Conservation (phyloP, 306 rosid species). For the Begonia peltatifolia region DNA sequence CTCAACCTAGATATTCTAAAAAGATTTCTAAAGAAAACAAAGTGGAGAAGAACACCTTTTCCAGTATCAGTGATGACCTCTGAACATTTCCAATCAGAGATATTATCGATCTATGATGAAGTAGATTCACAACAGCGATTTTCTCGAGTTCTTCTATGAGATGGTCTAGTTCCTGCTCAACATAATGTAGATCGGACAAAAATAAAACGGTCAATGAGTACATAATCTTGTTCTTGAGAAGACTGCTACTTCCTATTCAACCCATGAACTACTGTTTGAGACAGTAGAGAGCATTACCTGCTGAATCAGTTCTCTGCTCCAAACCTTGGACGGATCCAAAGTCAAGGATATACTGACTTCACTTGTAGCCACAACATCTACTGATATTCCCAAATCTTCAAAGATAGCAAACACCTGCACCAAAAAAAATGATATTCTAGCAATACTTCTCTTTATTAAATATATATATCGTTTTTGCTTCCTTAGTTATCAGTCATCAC, state of each 20-base stretch:
- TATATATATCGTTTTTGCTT: too few relatives aligned
- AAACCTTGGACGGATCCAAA: constrained; percentile 77
- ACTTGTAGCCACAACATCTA: constrained; percentile 84
- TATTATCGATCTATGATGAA: constrained; percentile 78
- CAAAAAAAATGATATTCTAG: constrained; percentile 5
- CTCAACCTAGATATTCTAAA: neutral
- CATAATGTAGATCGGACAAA: too few relatives aligned
- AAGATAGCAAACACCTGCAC: constrained; percentile 76
- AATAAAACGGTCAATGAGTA: neutral
- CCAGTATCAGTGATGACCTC: constrained; percentile 78
- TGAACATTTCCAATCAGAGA: constrained; percentile 96
- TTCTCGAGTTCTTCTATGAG: constrained; percentile 90
- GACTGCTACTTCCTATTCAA: neutral
- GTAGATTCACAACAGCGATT: constrained; percentile 83
- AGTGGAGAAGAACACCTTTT: constrained; percentile 42
- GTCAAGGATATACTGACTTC: constrained; percentile 89
- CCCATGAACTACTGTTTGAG: neutral
- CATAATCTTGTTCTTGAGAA: constrained; percentile 2
- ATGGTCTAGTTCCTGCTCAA: constrained; percentile 77
- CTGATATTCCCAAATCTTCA: constrained; percentile 77
- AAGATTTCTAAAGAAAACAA: constrained; percentile 3
- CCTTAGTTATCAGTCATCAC: constrained; percentile 19
- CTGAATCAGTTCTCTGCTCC: constrained; percentile 87
- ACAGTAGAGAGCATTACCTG: constrained; percentile 35
- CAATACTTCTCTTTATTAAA: too few relatives aligned